Base-by-base conservation (phyloP, 176 grass and related monocot genomes). In the Carex littledalei region DNA sequence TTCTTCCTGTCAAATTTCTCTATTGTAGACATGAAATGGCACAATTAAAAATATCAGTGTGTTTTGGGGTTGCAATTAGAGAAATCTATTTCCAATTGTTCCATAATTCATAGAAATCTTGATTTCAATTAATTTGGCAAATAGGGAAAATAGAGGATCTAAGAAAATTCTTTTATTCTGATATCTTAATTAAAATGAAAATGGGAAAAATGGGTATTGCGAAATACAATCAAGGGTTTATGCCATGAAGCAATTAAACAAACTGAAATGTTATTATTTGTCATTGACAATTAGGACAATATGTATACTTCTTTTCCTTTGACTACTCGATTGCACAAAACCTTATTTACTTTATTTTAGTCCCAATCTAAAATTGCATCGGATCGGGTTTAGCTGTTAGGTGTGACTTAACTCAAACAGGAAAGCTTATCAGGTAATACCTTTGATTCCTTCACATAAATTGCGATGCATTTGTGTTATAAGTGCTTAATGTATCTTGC, bases 401-500 rank as follows among this genome's bases (percentile, higher is more conserved):
- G 4, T 31, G 8, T 32, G n/a, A 56, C 50, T 26, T 24, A 11
- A n/a, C 32, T 64, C 53, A 26, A 64, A 24, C 58, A 64, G 58
- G 57, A 81, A 65, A 61, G 15, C 7, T 76, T 43, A 76, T 75
- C 22, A 76, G 21, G 5, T 26, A n/a, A 85, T 3, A 53, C n/a
- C 22, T 61, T 74, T 7, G 43, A 60, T 67, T 37, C 5, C 17
- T 74, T 15, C 11, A 45, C 47, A 84, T n/a, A 72, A 74, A 9
- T 78, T 88, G 63, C 85, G 63, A 73, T 92, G 81, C 87, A 37
- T 79, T 22, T 85, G 31, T 78, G 78, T 78, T 90, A 84, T 87
- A 87, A 92, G 71, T 85, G 50, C 79, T 86, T 88, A 58, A 78
- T 86, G 78, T 97, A 91, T 95, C 61, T 59, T 95, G 91, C 93